phyloP scores from a whole-genome alignment of 2,329 filamentous ascomycete genomes.

The Colletotrichum graminicola region DNA sequence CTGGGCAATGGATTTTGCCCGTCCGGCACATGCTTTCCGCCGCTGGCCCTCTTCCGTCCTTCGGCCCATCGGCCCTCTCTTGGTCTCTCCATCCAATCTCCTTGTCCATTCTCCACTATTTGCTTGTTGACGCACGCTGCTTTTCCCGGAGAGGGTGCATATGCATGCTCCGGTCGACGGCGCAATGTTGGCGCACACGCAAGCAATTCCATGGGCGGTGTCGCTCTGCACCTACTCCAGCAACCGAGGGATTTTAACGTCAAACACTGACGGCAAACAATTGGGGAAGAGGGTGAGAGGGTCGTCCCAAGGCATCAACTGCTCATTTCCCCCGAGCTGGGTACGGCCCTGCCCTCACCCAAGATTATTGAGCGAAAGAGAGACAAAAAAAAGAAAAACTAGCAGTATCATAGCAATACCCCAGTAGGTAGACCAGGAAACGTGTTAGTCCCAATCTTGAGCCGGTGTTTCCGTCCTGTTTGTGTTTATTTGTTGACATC shows the following conservation, averaged over 20 bases:
- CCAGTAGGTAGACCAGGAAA: neutral
- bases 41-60: neutral
- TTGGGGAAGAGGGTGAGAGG: no score
- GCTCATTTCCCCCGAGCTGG: constrained; percentile 30
- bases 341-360: constrained; percentile 12
- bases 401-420: constrained; percentile 1
- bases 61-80: neutral
- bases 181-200: neutral
- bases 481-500: constrained; percentile 3
- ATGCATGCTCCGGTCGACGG: neutral
- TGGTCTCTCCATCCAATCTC: neutral
- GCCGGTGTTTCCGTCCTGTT: neutral
- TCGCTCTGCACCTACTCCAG: neutral
- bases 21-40: constrained; percentile 20
- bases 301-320: constrained; percentile 32
- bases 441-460: neutral
- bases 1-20: neutral
- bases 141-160: neutral
- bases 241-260: neutral
- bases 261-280: neutral
- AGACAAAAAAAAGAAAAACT: no score
- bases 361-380: neutral
- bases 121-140: neutral
- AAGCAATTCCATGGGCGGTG: neutral
- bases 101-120: neutral